Conservation (phyloP, 495 filamentous ascomycete species). For the Aspergillus campestris region DNA sequence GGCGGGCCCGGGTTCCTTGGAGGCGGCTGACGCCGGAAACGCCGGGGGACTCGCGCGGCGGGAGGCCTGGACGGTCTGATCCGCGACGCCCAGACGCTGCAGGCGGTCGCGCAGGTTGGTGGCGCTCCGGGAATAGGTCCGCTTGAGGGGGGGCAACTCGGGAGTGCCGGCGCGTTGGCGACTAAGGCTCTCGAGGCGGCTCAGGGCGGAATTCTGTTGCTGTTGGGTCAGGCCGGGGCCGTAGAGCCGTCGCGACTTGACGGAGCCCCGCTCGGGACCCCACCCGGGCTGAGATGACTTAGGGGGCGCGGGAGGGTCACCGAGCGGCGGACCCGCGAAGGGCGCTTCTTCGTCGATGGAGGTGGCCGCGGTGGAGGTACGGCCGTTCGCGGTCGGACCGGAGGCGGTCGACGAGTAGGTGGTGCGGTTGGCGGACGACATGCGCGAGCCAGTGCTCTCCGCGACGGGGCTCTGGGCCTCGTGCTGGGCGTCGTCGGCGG, state of each 20-base stretch:
- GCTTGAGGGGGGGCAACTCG: constrained; percentile 30
- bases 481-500: constrained; percentile 26
- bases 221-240: constrained; percentile 76
- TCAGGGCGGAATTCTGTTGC: constrained; percentile 66
- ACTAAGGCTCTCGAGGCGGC: constrained; percentile 70
- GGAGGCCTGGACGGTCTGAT: constrained; percentile 22
- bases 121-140: constrained; percentile 44
- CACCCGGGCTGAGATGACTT: constrained; percentile 28
- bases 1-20: constrained; percentile 41
- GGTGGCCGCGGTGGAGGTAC: constrained; percentile 83
- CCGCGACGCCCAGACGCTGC: constrained; percentile 40
- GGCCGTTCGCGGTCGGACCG: constrained; percentile 52
- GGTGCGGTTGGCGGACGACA: constrained; percentile 66
- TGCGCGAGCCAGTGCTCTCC: constrained; percentile 52
- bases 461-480: constrained; percentile 26
- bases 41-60: constrained; percentile 46
- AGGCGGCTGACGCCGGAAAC: constrained; percentile 1
- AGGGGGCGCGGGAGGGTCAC: constrained; percentile 1
- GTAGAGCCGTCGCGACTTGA: constrained; percentile 71
- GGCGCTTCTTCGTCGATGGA: constrained; percentile 70
- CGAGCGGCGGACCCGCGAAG: constrained; percentile 37
- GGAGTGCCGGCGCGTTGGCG: constrained; percentile 36
- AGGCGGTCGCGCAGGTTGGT: constrained; percentile 48
- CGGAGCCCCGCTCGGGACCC: constrained; percentile 40
- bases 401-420: constrained; percentile 86